These are phyloP conservation scores for Millerozyma acaciae DNA, from an alignment of 805 yeast species.

Conservation along the genomic window DNA sequence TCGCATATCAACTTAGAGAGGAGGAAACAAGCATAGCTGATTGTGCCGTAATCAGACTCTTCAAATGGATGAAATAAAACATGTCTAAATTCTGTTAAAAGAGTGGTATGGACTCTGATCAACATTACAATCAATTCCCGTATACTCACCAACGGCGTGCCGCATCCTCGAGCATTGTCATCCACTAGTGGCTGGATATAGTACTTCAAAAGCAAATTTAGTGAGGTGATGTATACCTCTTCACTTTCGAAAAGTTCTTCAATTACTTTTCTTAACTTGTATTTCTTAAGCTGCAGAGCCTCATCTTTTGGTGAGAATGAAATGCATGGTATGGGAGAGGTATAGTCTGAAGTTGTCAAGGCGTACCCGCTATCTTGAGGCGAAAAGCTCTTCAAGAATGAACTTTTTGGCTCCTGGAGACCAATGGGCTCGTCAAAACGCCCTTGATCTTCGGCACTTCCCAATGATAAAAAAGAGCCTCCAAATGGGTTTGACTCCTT, in stretches of 20 bases:
- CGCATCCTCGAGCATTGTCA: slow-evolving; percentile 19
- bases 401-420: not conserved
- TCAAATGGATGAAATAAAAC: slow-evolving; percentile 8
- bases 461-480: no score
- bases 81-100: slow-evolving; percentile 17
- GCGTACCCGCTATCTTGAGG: slow-evolving; percentile 3
- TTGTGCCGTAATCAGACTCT: not conserved
- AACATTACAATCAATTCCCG: slow-evolving; percentile 11
- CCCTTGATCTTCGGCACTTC: no score
- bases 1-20: slow-evolving; percentile 9
- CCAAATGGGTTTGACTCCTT: no score
- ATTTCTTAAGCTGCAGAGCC: not conserved
- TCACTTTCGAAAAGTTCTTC: slow-evolving; percentile 51
- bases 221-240: slow-evolving; percentile 41
- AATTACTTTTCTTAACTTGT: slow-evolving; percentile 18
- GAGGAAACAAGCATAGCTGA: slow-evolving; percentile 1
- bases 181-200: slow-evolving; percentile 40
- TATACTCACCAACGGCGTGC: slow-evolving; percentile 8
- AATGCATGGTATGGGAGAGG: slow-evolving; percentile 18
- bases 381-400: not conserved
- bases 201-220: slow-evolving; percentile 39
- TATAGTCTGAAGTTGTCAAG: slow-evolving; percentile 6
- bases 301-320: slow-evolving; percentile 16
- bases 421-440: no score
- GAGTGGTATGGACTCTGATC: slow-evolving; percentile 21